Evolutionary conservation across 768 basidiomycete genomes (phyloP), one percentile per base, ranked within the genome.

Genomic region (Leccinum fibrillosum): DNA sequence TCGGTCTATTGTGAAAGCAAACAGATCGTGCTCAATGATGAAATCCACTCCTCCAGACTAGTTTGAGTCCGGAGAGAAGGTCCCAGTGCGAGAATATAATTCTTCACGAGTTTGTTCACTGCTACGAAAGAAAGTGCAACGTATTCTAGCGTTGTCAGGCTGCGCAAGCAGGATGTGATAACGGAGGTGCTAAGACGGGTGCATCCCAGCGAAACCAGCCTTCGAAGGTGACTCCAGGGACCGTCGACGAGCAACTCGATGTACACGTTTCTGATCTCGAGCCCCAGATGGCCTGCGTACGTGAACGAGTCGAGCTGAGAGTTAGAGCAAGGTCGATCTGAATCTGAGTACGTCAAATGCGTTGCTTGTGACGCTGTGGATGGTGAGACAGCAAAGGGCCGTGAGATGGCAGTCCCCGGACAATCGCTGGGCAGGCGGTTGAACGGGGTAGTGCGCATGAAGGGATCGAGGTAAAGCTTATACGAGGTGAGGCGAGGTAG

Each of bases 41-140:
- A 64, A 17, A 66, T 19, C n/a, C 56, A 39, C 39, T 73, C 55
- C 50, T 68, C 77, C 26, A 77, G 54, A 21, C 69, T 60, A 78
- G 53, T 60, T 76, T 80, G 55, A 80, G 53, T 70, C 10, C n/a
- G 25, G 6, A 76, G 53, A 12, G 55, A 66, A 13, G 59, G 61
- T 8, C 74, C 72, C 11, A 79, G 48, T 1, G 68, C 62, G 13
- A 55, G 51, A 26, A 77, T 58, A 54, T 77, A 76, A 49, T 72
- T 65, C 28, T 58, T 66, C 52, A 64, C 45, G 10, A 75, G 65
- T 49, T 78, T 76, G 23, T 68, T 66, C 6, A 74, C 73, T 8
- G 74, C 76, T 35, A 74, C 62, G 21, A 75, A 58, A 2, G 70
- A 71, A 23, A 79, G 62, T 1, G 75, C 74, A 48, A 80, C 67